Percentiles rank a stretch among this genome's conserved stretches.
Evolutionary conservation across 23 red algal species (phyloP).

Genomic region (Gracilaria gracilis): DNA sequence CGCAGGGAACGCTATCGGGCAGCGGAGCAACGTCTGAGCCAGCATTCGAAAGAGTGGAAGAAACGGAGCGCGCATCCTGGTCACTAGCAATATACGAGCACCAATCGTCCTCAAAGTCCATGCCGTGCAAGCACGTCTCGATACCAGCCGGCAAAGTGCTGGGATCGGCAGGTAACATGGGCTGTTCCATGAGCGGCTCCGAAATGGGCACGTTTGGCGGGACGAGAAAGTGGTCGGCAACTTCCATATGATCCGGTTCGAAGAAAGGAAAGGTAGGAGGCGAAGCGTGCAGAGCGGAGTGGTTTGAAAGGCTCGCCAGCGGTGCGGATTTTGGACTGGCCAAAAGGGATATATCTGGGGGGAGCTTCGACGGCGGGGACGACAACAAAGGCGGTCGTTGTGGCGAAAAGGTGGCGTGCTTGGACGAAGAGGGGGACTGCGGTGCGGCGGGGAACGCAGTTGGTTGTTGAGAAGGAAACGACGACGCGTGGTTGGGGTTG

Average conservation of each 20-base stretch:
- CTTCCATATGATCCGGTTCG: slow-evolving; percentile 15
- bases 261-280: background rate
- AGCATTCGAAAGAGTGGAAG: slow-evolving; percentile 20
- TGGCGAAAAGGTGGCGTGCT: background rate
- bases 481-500: background rate
- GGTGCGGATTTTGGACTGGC: background rate
- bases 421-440: background rate
- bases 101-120: slow-evolving; percentile 64
- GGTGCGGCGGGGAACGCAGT: background rate
- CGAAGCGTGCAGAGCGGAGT: background rate
- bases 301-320: background rate
- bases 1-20: slow-evolving; percentile 39
- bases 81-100: slow-evolving; percentile 59
- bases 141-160: slow-evolving; percentile 44
- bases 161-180: slow-evolving; percentile 46
- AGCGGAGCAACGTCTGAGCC: slow-evolving; percentile 27
- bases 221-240: slow-evolving; percentile 47
- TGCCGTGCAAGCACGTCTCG: slow-evolving; percentile 31
- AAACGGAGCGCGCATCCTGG: slow-evolving; percentile 31
- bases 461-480: background rate
- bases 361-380: background rate
- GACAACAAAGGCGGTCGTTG: background rate
- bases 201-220: background rate
- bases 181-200: slow-evolving; percentile 25
- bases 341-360: background rate